A percentile compares a stretch with the other conserved stretches of the same genome.
Evolutionary conservation across 2,329 filamentous ascomycete species (phyloP).

Genomic region (Penicillium sp.): DNA sequence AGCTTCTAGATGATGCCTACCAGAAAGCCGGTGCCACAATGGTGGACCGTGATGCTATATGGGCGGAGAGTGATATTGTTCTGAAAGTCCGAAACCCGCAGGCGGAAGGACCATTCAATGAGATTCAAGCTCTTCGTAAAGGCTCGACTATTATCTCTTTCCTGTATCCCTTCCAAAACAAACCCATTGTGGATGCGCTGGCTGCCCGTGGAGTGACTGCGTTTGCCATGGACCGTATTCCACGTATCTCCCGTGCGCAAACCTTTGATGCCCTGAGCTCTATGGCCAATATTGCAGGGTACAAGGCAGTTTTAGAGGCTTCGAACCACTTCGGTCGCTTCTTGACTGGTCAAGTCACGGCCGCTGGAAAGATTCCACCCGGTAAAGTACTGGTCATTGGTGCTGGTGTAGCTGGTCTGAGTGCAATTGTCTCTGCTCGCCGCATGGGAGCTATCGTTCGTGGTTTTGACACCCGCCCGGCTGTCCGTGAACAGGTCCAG

Average conservation of each 20-base stretch:
- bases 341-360: conserved; percentile 84
- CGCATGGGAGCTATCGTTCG: conserved; percentile 86
- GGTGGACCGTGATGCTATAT: conserved; percentile 68
- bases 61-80: conserved; percentile 73
- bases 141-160: conserved; percentile 78
- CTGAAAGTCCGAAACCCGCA: conserved; percentile 80
- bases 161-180: conserved; percentile 79
- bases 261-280: conserved; percentile 85
- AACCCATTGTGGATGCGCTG: conserved; percentile 69
- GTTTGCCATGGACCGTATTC: conserved; percentile 93
- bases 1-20: conserved; percentile 76
- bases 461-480: conserved; percentile 88
- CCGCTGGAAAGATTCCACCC: conserved; percentile 84
- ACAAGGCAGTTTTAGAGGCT: conserved; percentile 86
- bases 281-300: conserved; percentile 93
- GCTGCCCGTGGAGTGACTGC: conserved; percentile 68
- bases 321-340: conserved; percentile 88
- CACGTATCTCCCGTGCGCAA: conserved; percentile 83
- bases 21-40: conserved; percentile 74
- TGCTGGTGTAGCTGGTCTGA: conserved; percentile 83
- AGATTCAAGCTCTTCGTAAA: conserved; percentile 66
- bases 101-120: conserved; percentile 56
- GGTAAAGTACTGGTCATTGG: conserved; percentile 90
- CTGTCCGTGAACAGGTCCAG: conserved; percentile 83
- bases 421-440: conserved; percentile 81